Conservation (phyloP, 345 rosid species). For the Gossypium australe region DNA sequence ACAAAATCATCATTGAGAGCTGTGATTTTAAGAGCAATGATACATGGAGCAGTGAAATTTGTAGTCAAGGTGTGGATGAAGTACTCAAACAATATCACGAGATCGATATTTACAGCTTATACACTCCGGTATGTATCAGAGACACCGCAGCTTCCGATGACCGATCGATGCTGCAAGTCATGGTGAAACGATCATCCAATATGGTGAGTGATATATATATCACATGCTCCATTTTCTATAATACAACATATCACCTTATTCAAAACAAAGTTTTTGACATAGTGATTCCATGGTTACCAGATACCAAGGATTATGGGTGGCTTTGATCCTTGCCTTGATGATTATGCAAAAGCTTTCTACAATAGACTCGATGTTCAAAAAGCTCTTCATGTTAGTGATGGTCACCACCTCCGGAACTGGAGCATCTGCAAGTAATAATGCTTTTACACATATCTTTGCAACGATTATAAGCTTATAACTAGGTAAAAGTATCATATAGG, state of each 20-base stretch:
- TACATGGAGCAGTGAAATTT: slow-evolving; percentile 55
- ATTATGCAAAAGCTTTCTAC: slow-evolving; percentile 60
- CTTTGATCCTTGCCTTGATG: slow-evolving; percentile 81
- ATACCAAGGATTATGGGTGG: slow-evolving; percentile 80
- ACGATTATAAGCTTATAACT: background rate
- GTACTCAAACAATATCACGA: slow-evolving; percentile 56
- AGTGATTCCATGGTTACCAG: slow-evolving; percentile 16
- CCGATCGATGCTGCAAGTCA: slow-evolving; percentile 20
- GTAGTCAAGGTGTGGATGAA: slow-evolving; percentile 52
- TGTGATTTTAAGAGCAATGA: slow-evolving; percentile 59
- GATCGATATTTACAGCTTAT: slow-evolving; percentile 78
- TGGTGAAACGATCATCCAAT: slow-evolving; percentile 34
- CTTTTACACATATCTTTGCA: background rate
- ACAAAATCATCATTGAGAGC: slow-evolving; percentile 35
- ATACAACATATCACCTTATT: background rate
- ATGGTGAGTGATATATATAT: slow-evolving; percentile 31
- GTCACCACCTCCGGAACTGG: slow-evolving; percentile 61
- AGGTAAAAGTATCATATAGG: too few species aligned
- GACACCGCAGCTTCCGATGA: slow-evolving; percentile 31
- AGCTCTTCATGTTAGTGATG: slow-evolving; percentile 83
- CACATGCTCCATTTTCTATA: background rate
- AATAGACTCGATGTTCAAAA: slow-evolving; percentile 74
- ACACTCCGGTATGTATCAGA: slow-evolving; percentile 55
- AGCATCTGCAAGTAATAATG: slow-evolving; percentile 88
- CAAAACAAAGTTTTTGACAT: background rate